Conservation (phyloP, 768 basidiomycete genomes). For the Mycena pura region DNA sequence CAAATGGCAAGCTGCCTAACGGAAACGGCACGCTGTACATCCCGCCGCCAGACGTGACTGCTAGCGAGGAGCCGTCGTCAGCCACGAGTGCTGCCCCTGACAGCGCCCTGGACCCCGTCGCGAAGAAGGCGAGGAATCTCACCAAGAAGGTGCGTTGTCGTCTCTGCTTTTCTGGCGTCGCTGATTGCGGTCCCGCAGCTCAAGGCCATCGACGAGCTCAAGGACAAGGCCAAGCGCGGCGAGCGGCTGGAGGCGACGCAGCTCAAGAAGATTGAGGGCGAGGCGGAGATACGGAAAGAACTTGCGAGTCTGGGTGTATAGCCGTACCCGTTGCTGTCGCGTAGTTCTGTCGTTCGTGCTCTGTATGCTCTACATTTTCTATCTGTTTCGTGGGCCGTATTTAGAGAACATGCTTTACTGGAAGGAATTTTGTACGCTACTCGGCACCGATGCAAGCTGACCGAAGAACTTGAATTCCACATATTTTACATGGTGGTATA, state of each 20-base stretch:
- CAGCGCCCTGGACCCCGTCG: slow-evolving; percentile 70
- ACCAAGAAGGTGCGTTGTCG: slow-evolving; percentile 87
- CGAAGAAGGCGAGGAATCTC: slow-evolving; percentile 94
- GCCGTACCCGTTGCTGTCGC: not conserved
- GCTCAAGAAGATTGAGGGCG: slow-evolving; percentile 95
- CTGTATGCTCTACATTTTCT: slow-evolving; percentile 16
- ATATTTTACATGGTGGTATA: too few species aligned
- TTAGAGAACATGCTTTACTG: slow-evolving; percentile 19
- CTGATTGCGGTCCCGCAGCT: slow-evolving; percentile 54
- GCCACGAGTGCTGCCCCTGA: slow-evolving; percentile 64
- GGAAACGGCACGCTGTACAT: slow-evolving; percentile 25
- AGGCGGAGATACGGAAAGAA: slow-evolving; percentile 84
- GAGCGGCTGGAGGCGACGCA: slow-evolving; percentile 95
- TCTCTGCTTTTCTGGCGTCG: slow-evolving; percentile 13
- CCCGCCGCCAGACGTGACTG: slow-evolving; percentile 30
- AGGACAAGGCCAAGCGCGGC: slow-evolving; percentile 88
- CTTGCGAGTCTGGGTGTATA: slow-evolving; percentile 51
- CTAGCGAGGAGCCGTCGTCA: slow-evolving; percentile 46
- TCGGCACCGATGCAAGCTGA: too few species aligned
- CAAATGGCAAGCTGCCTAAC: slow-evolving; percentile 25
- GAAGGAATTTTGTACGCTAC: too few species aligned
- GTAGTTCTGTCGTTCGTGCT: slow-evolving; percentile 17
- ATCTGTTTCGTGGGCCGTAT: not conserved
- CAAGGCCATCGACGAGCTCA: slow-evolving; percentile 98
- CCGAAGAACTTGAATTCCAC: too few species aligned